Evolutionary conservation across 148 eudicot species (phyloP), one percentile per base, ranked within the genome.

Genomic region (Dysphania ambrosioides): DNA sequence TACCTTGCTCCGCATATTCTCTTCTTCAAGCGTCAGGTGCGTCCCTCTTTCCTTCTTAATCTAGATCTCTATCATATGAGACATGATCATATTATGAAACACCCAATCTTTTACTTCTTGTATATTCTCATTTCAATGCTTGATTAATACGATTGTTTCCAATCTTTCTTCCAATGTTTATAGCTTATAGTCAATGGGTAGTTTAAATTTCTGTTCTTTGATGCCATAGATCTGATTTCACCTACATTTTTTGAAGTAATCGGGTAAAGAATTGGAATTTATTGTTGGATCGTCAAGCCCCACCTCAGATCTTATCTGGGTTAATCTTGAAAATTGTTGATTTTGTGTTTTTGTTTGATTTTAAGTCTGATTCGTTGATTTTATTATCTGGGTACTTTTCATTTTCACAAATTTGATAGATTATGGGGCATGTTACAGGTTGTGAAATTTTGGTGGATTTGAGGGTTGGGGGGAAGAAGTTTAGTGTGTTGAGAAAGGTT

Each of bases 281-380:
- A 6, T 12, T 26, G 9, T 24, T 71, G 49, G 66, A 47, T 63
- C 6, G 56, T 62, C 35, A 49, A 60, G n/a, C 16, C 53, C 63
- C 70, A 60, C 64, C 53, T 71, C 70, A 77, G 79, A 77, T 77
- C 75, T 77, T 67, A 15, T 61, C 31, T 77, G 55, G 44, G 61
- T n/a, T 5, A 31, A 61, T 35, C n/a, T 13, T 62, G 1, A 24
- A 18, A 11, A 2, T 23, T 36, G 24, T 4, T 12, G n/a, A 31
- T 77, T n/a, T 60, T 34, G 34, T 61, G 40, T 5, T 5, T 71
- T 59, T 3, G n/a, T 24, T 73, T 42, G 36, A 13, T 49, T 34
- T 44, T 62, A 29, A 12, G 19, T 30, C 12, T 42, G 36, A 18
- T 53, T 42, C 47, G n/a, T n/a, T n/a, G n/a, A n/a, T n/a, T n/a